phyloP scores from a whole-genome alignment of 2,329 filamentous ascomycete species.

The Colletotrichum simmondsii region DNA sequence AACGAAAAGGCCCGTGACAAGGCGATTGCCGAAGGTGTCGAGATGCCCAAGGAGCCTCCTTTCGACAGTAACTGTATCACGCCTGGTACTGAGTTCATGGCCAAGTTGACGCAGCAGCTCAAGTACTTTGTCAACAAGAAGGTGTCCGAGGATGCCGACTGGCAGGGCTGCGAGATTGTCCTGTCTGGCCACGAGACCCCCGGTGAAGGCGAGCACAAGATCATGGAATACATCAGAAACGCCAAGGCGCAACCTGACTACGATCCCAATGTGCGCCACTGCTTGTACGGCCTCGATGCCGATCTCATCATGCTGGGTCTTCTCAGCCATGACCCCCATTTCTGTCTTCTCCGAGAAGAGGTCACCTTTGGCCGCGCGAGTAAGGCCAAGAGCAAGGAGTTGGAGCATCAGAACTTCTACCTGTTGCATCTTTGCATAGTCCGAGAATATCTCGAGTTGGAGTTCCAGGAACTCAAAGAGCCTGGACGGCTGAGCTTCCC shows the following conservation, averaged over 20 bases:
- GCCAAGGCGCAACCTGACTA: slow-evolving; percentile 96
- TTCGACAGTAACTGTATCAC: slow-evolving; percentile 99
- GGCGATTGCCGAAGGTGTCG: slow-evolving; percentile 86
- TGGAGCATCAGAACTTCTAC: slow-evolving; percentile 99
- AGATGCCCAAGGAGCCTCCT: slow-evolving; percentile 93
- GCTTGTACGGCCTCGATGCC: slow-evolving; percentile 95
- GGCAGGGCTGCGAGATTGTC: slow-evolving; percentile 96
- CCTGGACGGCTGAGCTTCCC: slow-evolving; percentile 77
- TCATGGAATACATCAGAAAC: slow-evolving; percentile 99
- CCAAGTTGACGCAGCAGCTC: slow-evolving; percentile 90
- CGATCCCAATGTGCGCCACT: slow-evolving; percentile 93
- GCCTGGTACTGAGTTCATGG: slow-evolving; percentile 97
- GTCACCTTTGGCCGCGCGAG: slow-evolving; percentile 94
- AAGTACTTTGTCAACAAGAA: slow-evolving; percentile 99
- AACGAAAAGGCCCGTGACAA: slow-evolving; percentile 91
- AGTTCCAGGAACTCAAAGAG: slow-evolving; percentile 91
- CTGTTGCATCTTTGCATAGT: slow-evolving; percentile 98
- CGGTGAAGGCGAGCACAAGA: slow-evolving; percentile 98
- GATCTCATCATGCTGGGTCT: slow-evolving; percentile 99
- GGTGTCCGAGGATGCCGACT: slow-evolving; percentile 94
- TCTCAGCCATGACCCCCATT: slow-evolving; percentile 97
- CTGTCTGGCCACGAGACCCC: slow-evolving; percentile 98
- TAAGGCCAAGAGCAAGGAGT: slow-evolving; percentile 90
- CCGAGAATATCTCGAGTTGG: slow-evolving; percentile 93
- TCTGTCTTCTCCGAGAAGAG: slow-evolving; percentile 95